Conservation (phyloP, 148 eudicot species). For the Chenopodium quinoa region DNA sequence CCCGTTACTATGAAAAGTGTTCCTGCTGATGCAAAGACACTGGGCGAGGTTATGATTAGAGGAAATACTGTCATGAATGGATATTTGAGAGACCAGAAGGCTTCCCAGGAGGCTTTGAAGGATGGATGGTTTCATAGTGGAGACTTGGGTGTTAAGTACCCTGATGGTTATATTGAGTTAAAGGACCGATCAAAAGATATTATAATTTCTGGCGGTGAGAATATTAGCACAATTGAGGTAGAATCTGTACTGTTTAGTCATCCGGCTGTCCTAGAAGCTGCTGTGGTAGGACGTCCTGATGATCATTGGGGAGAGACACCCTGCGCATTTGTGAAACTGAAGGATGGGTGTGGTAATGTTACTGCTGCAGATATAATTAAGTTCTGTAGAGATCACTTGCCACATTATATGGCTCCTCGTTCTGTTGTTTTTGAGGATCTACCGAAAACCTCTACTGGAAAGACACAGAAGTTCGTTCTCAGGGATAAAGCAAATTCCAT, state of each 20-base stretch:
- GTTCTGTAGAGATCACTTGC: conserved; percentile 38
- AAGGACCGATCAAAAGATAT: conserved; percentile 48
- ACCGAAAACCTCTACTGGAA: conserved; percentile 54
- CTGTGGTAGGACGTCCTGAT: conserved; percentile 54
- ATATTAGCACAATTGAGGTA: conserved; percentile 51
- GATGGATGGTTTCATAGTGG: conserved; percentile 49
- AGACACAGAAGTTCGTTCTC: conserved; percentile 44
- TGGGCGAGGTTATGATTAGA: conserved; percentile 43
- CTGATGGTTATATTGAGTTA: conserved; percentile 46
- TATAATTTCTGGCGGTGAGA: conserved; percentile 52
- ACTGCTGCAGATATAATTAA: conserved; percentile 33
- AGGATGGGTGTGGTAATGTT: conserved; percentile 18
- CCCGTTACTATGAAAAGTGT: conserved; percentile 34
- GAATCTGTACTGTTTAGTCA: conserved; percentile 44
- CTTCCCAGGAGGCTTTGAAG: conserved; percentile 31
- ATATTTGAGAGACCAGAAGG: conserved; percentile 35
- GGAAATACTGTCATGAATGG: conserved; percentile 45
- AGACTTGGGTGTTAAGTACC: conserved; percentile 43
- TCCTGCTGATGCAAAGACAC: conserved; percentile 37
- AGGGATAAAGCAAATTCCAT: conserved; percentile 44
- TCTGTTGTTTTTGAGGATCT: conserved; percentile 46
- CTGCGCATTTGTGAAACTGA: conserved; percentile 51
- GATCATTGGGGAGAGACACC: conserved; percentile 57
- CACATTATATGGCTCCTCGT: conserved; percentile 48
- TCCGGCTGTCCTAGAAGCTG: conserved; percentile 48